phyloP scores from a whole-genome alignment of 1,284 basidiomycete genomes.

The Cutaneotrichosporon dermatis region DNA sequence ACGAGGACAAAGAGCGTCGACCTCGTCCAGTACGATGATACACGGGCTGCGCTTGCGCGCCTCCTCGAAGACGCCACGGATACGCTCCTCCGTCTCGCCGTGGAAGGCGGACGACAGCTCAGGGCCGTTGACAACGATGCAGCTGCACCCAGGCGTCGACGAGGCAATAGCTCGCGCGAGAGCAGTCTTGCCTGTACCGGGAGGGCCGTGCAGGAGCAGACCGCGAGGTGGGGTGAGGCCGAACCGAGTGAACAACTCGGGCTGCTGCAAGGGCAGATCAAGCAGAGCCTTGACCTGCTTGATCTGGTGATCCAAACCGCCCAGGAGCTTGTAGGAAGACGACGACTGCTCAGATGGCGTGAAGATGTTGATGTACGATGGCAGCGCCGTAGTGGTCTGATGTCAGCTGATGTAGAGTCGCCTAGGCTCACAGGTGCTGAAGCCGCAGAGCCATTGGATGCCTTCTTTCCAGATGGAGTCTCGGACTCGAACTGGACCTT shows the following conservation, averaged over 20 bases:
- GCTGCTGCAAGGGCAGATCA: conserved; percentile 85
- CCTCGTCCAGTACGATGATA: conserved; percentile 92
- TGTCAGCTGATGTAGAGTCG: not conserved
- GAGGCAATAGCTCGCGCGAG: conserved; percentile 80
- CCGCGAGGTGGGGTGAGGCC: conserved; percentile 86
- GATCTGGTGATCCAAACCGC: conserved; percentile 85
- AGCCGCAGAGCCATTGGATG: not conserved
- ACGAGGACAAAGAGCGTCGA: conserved; percentile 88
- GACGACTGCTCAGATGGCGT: conserved; percentile 31
- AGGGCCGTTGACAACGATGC: conserved; percentile 87
- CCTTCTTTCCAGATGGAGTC: not conserved
- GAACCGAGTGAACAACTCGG: conserved; percentile 84
- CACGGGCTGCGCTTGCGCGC: conserved; percentile 78
- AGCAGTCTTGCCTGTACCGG: conserved; percentile 92
- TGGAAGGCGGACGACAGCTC: conserved; percentile 93
- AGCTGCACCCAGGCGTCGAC: conserved; percentile 69
- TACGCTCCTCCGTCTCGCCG: conserved; percentile 88
- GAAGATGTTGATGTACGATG: conserved; percentile 47
- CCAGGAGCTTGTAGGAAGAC: conserved; percentile 63
- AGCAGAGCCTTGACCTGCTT: conserved; percentile 85
- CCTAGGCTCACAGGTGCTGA: not conserved
- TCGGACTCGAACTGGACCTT: conserved; percentile 24
- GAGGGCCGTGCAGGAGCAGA: conserved; percentile 83
- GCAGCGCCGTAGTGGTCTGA: conserved; percentile 20
- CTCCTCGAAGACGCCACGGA: conserved; percentile 83